Evolutionary conservation across 2,329 filamentous ascomycete genomes (phyloP).

Genomic region (Podosphaera fusca): DNA sequence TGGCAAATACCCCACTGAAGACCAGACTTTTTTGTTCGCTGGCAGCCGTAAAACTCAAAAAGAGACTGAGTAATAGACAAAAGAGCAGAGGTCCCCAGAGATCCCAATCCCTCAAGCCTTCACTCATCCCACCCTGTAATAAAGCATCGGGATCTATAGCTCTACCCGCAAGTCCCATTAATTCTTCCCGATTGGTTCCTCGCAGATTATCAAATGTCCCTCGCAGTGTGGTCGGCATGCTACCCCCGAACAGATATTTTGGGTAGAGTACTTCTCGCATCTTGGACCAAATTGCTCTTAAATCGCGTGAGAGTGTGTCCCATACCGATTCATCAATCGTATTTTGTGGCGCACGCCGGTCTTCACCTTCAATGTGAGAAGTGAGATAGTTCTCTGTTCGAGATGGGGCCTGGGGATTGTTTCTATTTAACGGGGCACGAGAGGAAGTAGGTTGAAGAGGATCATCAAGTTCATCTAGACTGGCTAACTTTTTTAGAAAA

Average conservation of each 20-base stretch:
- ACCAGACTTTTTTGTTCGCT: slow-evolving; percentile 66
- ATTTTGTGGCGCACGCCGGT: slow-evolving; percentile 69
- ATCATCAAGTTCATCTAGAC: slow-evolving; percentile 61
- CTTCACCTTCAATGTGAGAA: slow-evolving; percentile 75
- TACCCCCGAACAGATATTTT: slow-evolving; percentile 63
- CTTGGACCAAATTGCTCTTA: slow-evolving; percentile 90
- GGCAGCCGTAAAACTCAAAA: slow-evolving; percentile 64
- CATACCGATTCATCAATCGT: slow-evolving; percentile 96
- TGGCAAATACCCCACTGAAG: slow-evolving; percentile 88
- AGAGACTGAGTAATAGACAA: slow-evolving; percentile 66
- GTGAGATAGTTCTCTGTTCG: slow-evolving; percentile 56
- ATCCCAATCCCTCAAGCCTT: slow-evolving; percentile 88
- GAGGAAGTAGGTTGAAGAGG: slow-evolving; percentile 72
- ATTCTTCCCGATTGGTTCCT: slow-evolving; percentile 35
- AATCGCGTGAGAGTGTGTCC: slow-evolving; percentile 83
- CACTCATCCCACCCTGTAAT: slow-evolving; percentile 54
- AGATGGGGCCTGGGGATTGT: slow-evolving; percentile 37
- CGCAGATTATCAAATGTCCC: slow-evolving; percentile 39
- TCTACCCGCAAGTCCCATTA: slow-evolving; percentile 34
- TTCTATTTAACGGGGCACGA: slow-evolving; percentile 61
- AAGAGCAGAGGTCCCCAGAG: slow-evolving; percentile 94
- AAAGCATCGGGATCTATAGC: slow-evolving; percentile 40
- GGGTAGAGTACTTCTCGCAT: slow-evolving; percentile 94
- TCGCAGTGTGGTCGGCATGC: slow-evolving; percentile 33
- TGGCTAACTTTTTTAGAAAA: slow-evolving; percentile 6